Conservation (phyloP, 768 basidiomycete genomes). For the Leucosporidium yakuticum region DNA sequence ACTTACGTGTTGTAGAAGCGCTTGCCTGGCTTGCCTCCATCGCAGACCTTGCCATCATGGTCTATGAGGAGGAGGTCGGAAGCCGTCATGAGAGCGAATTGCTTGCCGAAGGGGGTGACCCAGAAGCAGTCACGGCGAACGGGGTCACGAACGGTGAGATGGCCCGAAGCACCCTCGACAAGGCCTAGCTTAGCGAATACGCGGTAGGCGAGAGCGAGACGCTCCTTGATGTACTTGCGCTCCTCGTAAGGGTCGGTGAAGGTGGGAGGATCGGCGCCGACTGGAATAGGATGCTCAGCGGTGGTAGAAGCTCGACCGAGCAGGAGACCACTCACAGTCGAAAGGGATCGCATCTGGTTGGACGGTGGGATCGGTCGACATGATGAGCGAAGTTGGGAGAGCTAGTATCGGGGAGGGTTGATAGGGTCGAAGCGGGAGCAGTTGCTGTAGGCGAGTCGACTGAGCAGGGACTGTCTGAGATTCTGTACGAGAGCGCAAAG, state of each 20-base stretch:
- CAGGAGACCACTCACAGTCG: too few relatives aligned
- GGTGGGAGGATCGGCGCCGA: not conserved
- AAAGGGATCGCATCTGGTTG: too few relatives aligned
- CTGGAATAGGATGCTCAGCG: not conserved
- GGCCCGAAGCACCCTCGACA: slow-evolving; percentile 3
- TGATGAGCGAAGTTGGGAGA: too few relatives aligned
- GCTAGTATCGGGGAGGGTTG: too few relatives aligned
- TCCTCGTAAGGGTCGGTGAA: not conserved
- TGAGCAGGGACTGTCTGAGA: too few relatives aligned
- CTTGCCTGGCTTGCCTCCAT: slow-evolving; percentile 34
- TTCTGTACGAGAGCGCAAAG: too few relatives aligned
- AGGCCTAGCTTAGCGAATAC: slow-evolving; percentile 13
- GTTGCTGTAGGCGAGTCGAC: too few relatives aligned
- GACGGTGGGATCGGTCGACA: too few relatives aligned
- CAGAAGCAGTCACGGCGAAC: slow-evolving; percentile 2
- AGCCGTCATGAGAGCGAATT: slow-evolving; percentile 37
- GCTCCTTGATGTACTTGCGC: slow-evolving; percentile 8
- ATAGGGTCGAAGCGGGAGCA: too few relatives aligned
- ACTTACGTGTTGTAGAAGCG: slow-evolving; percentile 18
- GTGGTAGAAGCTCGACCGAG: too few relatives aligned
- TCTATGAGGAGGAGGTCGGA: slow-evolving; percentile 38
- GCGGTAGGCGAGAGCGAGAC: slow-evolving; percentile 2
- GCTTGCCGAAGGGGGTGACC: slow-evolving; percentile 39
- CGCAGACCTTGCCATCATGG: slow-evolving; percentile 32
- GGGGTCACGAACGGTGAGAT: slow-evolving; percentile 9